Base-by-base conservation (phyloP, 176 grass and related monocot species). In the Pontederia crassipes region DNA sequence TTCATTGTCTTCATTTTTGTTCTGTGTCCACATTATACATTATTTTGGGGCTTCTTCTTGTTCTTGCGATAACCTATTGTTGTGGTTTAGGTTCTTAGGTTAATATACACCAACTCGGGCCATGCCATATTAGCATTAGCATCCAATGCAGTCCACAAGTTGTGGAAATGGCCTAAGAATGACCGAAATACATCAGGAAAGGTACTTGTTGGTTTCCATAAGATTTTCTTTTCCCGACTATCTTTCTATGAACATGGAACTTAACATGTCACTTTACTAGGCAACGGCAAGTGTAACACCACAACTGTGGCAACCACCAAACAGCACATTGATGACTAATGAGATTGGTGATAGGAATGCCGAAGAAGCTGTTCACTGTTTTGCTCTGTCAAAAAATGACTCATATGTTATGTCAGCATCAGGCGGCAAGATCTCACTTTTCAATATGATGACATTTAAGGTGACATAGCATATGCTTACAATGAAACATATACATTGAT, bases 361-460 rank as follows among this genome's bases (percentile, higher is more conserved):
- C 15, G 74, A 69, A 60, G 62, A 49, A 67, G 46, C 48, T 26
- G 50, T 68, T 68, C 65, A 52, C 27, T 77, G 55, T 11, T 77
- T 77, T 61, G 64, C 64, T 52, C 45, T 69, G 17, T 60, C 64
- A 24, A 77, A 77, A 45, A 67, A 77, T 59, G 63, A 69, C 50
- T 67, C 45, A 12, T 77, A 77, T 52, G 28, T 77, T 15, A 35
- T 77, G 62, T 77, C 74, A 9, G 16, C 65, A 12, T 77, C 74
- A 28, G 74, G 74, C 14, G 64, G 55, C 13, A 45, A 58, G 12
- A 67, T 77, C 18, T 77, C 74, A 51, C 58, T 77, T 64, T 77
- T 68, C 45, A 77, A 52, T 51, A 45, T 77, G 55, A 35, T 32
- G 27, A 53, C 17, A 15, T 69, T 59, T 60, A 59, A 77, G 62